Base-by-base conservation (phyloP, 1,139 yeast genomes). In the Blastobotrys raffinosifermentans region DNA sequence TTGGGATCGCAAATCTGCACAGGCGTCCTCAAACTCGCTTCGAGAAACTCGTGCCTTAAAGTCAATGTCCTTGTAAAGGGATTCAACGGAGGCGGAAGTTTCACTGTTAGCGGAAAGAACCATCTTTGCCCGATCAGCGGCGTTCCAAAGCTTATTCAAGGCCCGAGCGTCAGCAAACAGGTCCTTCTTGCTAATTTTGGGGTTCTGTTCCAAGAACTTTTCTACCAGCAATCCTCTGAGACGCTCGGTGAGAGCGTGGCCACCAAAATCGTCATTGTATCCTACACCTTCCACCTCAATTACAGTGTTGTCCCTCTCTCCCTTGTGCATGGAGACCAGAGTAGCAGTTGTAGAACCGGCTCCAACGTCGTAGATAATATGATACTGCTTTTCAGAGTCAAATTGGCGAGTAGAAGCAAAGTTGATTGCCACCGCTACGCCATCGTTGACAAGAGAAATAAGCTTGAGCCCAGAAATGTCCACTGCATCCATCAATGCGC, bases 341-440 rank as follows among this genome's bases (percentile, higher is more conserved):
- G 97, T 82, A 2, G 96, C 94, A 40, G 80, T 76, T 0, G 94
- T 83, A 0, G 94, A 79, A 1, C 95, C 94, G 2, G 96, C 93
- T 35, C 99, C 99, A 73, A 83, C 75, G 58, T 91, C 98, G 58
- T 80, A 86, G 21, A 93, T 72, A 37, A 87, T 58, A 53, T 83
- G 85, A 53, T 80, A 74, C 50, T 79, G 77, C 36, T 69, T 65
- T 10, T 58, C 59, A 3, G 67, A 69, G 19, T 51, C 39, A 39
- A 64, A 62, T 43, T 58, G 52, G 37, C 73, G 66, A 26, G 69
- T 71, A 29, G 80, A 69, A 14, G 75, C 70, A 57, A 77, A 87
- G 55, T 87, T 86, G 34, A 85, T 65, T 1, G 95, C 96, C 16
- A 86, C 91, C 2, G 97, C 89, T 13, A 86, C 66, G 13, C 96